Percentiles rank a stretch among this genome's conserved stretches.
These are phyloP conservation scores for Calocybe indica DNA, from an alignment of 768 basidiomycete species.

Conservation along the genomic window DNA sequence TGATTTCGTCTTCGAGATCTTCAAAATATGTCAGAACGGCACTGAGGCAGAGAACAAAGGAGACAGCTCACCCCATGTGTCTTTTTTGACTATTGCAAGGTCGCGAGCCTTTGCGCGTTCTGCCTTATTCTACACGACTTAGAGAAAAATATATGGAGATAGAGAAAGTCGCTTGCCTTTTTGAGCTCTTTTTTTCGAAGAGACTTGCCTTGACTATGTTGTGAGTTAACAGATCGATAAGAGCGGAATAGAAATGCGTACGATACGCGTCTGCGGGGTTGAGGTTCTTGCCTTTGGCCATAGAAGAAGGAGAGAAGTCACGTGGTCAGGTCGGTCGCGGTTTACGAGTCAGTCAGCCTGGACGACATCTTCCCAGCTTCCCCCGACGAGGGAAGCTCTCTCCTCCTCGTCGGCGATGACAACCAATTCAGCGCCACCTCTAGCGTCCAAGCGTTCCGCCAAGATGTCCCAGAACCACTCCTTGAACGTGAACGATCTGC, in stretches of 20 bases:
- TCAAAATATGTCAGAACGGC: background rate
- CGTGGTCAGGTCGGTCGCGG: slow-evolving; percentile 20
- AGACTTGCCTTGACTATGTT: slow-evolving; percentile 64
- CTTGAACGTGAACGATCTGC: slow-evolving; percentile 67
- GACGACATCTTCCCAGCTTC: background rate
- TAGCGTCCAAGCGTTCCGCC: slow-evolving; percentile 49
- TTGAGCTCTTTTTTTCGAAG: slow-evolving; percentile 93
- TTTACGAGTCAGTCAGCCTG: slow-evolving; percentile 9
- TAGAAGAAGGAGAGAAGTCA: slow-evolving; percentile 18
- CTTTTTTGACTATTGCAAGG: slow-evolving; percentile 90
- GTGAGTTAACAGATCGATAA: background rate
- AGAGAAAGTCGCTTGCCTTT: slow-evolving; percentile 51
- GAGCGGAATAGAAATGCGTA: slow-evolving; percentile 30
- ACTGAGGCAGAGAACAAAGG: background rate
- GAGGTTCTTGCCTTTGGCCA: slow-evolving; percentile 54
- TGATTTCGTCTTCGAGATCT: slow-evolving; percentile 84
- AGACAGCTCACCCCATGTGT: slow-evolving; percentile 62
- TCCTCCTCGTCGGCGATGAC: slow-evolving; percentile 24
- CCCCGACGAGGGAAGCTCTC: background rate
- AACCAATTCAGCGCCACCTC: slow-evolving; percentile 25
- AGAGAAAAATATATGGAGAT: slow-evolving; percentile 7
- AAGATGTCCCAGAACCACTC: slow-evolving; percentile 59
- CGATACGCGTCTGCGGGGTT: slow-evolving; percentile 96
- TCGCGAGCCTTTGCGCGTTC: slow-evolving; percentile 77
- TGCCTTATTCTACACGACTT: slow-evolving; percentile 82